These are phyloP conservation scores for Aegilops bicornis DNA, from an alignment of 176 grass and related monocot genomes.

Conservation along the genomic window DNA sequence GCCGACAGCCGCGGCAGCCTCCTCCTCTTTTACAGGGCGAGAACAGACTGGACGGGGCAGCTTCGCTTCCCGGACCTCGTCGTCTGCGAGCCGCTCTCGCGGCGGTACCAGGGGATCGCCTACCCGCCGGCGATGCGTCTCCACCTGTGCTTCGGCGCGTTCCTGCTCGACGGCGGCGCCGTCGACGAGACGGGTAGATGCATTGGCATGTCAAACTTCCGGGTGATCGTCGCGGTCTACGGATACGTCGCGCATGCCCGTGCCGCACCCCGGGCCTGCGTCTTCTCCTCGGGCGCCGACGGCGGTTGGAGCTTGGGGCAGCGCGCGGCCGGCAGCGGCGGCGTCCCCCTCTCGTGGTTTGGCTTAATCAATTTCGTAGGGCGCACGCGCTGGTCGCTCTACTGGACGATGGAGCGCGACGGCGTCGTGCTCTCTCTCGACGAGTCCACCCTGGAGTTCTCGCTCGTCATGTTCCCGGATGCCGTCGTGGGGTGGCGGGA, in stretches of 20 bases:
- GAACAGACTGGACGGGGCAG: neutral
- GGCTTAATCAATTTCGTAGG: neutral
- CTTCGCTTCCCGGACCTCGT: neutral
- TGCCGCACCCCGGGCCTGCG: neutral
- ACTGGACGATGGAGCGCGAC: slow-evolving; percentile 1
- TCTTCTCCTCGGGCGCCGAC: neutral
- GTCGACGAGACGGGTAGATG: neutral
- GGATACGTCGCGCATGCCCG: neutral
- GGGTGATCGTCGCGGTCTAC: neutral
- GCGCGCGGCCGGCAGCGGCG: too few species aligned
- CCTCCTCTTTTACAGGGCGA: neutral
- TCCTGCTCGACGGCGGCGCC: neutral
- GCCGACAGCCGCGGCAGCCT: neutral
- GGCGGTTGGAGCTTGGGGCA: neutral
- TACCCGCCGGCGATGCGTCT: neutral
- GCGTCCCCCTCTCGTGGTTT: neutral
- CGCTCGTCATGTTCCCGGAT: slow-evolving; percentile 2
- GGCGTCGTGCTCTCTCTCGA: slow-evolving; percentile 21
- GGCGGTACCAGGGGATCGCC: neutral
- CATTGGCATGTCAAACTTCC: slow-evolving; percentile 12
- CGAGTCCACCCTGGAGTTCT: slow-evolving; percentile 19
- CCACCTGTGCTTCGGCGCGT: neutral
- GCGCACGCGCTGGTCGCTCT: neutral
- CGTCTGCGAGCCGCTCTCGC: slow-evolving; percentile 11
- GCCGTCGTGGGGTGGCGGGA: neutral